These are phyloP conservation scores for Ophiocordyceps australis DNA, from an alignment of 2,329 filamentous ascomycete species.

Conservation along the genomic window DNA sequence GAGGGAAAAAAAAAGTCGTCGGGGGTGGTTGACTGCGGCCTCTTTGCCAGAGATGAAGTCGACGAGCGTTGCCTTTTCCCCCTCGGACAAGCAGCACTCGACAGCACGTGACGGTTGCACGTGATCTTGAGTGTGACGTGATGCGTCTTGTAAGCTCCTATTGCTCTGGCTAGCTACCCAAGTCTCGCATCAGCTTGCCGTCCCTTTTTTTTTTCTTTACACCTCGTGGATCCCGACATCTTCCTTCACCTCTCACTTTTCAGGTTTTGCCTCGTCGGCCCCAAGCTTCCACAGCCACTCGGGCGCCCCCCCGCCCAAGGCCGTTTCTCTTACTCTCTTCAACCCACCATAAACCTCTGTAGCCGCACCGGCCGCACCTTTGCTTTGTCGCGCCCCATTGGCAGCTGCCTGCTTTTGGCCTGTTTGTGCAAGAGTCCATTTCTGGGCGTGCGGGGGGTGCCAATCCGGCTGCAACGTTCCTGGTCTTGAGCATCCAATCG, in stretches of 20 bases:
- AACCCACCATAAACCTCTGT: slow-evolving; percentile 3
- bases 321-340: slow-evolving; percentile 2
- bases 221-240: no score
- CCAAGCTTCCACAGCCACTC: no score
- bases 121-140: slow-evolving; percentile 11
- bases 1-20: slow-evolving; percentile 14
- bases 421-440: not conserved
- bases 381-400: not conserved
- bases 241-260: no score
- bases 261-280: no score
- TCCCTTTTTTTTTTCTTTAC: no score
- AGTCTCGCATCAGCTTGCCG: no score
- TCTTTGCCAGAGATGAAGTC: no score
- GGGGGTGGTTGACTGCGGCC: slow-evolving; percentile 15
- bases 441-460: slow-evolving; percentile 8
- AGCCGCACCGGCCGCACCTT: no score
- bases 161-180: no score
- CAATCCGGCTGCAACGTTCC: slow-evolving; percentile 5
- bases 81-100: slow-evolving; percentile 9
- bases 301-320: slow-evolving; percentile 1
- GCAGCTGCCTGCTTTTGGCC: not conserved
- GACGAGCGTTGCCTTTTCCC: slow-evolving; percentile 24
- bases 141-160: not conserved
- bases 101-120: slow-evolving; percentile 13
- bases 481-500: slow-evolving; percentile 9